A percentile compares a stretch with the other conserved stretches of the same genome.
Evolutionary conservation across 352 stramenopile genomes (phyloP).

Genomic region (Pythium apleroticum): DNA sequence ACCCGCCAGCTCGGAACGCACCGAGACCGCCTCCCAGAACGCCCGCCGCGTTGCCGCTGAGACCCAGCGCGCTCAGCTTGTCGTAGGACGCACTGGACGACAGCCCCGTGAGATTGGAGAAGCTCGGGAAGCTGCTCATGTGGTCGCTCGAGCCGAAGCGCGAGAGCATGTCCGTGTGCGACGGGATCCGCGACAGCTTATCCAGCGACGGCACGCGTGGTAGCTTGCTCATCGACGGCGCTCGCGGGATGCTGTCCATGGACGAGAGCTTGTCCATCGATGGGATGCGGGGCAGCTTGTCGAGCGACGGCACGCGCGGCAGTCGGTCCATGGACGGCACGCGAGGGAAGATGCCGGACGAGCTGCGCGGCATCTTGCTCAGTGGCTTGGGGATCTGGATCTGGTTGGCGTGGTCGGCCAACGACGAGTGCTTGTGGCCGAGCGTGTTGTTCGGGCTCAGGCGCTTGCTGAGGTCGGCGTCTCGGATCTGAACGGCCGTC

Average conservation of each 20-base stretch:
- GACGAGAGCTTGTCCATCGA: conserved; percentile 73
- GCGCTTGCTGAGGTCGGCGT: conserved; percentile 26
- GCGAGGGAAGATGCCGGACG: conserved; percentile 78
- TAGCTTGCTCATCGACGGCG: conserved; percentile 71
- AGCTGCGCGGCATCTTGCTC: conserved; percentile 78
- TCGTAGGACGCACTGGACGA: conserved; percentile 73
- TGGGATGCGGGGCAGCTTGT: conserved; percentile 66
- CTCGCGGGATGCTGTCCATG: conserved; percentile 50
- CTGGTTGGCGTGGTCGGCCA: conserved; percentile 48
- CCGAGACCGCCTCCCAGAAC: conserved; percentile 3
- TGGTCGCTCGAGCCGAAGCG: conserved; percentile 67
- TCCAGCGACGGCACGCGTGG: conserved; percentile 55
- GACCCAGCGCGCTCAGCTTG: conserved; percentile 60
- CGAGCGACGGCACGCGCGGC: conserved; percentile 47
- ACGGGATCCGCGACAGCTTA: conserved; percentile 42
- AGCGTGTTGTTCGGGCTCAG: conserved; percentile 41
- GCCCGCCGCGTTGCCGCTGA: conserved; percentile 5
- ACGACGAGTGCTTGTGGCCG: conserved; percentile 12
- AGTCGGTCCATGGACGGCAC: conserved; percentile 75
- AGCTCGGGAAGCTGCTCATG: conserved; percentile 75
- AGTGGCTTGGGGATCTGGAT: conserved; percentile 74
- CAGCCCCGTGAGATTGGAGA: conserved; percentile 66
- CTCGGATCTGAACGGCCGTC: conserved; percentile 21
- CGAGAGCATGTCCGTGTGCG: conserved; percentile 70
- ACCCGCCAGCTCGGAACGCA: conserved; percentile 30